Conservation (phyloP, 805 yeast species). For the Candida xiaguanensis region DNA sequence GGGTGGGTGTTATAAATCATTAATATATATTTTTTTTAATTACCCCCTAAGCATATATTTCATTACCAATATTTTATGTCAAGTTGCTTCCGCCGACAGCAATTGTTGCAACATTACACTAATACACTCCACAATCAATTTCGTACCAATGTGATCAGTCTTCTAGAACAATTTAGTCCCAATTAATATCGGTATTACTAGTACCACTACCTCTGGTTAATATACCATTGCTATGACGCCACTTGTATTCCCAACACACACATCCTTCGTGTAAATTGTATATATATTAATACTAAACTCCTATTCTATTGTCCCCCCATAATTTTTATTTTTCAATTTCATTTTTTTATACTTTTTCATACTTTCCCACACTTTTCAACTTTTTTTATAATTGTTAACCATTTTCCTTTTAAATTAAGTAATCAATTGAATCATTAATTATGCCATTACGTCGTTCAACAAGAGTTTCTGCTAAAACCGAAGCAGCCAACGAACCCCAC, state of each 20-base stretch:
- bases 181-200: no score
- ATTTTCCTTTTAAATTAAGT: neutral
- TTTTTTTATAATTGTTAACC: neutral
- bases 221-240: neutral
- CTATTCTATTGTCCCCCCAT: no score
- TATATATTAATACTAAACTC: neutral
- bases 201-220: no score
- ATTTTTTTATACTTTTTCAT: neutral
- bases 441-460: slow-evolving; percentile 32
- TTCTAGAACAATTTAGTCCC: no score
- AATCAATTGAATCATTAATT: neutral
- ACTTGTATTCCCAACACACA: no score
- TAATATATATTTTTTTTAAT: no score
- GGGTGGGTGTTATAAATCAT: no score
- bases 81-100: neutral
- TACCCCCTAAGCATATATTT: neutral
- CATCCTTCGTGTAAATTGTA: no score
- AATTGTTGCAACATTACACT: neutral
- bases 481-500: slow-evolving; percentile 8
- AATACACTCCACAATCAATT: no score
- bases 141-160: no score
- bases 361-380: neutral
- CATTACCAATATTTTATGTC: neutral
- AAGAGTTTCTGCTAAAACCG: slow-evolving; percentile 20
- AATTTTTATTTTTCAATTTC: neutral